These are phyloP conservation scores for Penicillium expansum DNA, from an alignment of 2,329 filamentous ascomycete species.

Conservation along the genomic window DNA sequence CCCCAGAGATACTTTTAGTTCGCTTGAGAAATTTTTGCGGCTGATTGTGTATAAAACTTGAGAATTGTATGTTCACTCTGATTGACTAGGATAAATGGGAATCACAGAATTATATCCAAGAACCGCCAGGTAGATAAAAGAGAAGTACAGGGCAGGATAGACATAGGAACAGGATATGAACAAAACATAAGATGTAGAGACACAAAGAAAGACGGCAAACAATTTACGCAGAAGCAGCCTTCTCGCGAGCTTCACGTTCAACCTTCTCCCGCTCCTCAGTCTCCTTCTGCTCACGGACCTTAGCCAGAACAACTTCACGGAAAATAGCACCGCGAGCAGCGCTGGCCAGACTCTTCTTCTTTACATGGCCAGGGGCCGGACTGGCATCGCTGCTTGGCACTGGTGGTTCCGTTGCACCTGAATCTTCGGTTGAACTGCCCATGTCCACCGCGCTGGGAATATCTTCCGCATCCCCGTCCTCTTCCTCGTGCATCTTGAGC, in stretches of 20 bases:
- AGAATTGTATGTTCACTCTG: conserved; percentile 5
- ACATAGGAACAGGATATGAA: conserved; percentile 7
- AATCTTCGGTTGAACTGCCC: conserved; percentile 52
- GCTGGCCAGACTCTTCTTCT: conserved; percentile 55
- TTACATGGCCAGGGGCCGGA: conserved; percentile 29
- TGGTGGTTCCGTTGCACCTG: conserved; percentile 11
- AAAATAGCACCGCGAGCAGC: conserved; percentile 73
- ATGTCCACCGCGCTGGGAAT: conserved; percentile 58
- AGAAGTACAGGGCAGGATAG: conserved; percentile 14
- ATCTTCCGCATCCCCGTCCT: conserved; percentile 74
- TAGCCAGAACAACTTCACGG: conserved; percentile 88
- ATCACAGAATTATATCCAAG: conserved; percentile 35
- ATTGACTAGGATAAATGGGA: conserved; percentile 26
- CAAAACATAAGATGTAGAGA: conserved; percentile 2
- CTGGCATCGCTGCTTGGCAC: conserved; percentile 23
- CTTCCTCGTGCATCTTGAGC: conserved; percentile 90
- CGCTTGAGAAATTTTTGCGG: too few species aligned
- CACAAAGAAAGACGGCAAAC: not conserved
- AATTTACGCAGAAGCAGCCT: conserved; percentile 26
- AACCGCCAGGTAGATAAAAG: conserved; percentile 12
- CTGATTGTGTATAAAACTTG: too few species aligned
- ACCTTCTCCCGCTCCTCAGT: conserved; percentile 71
- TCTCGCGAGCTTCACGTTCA: conserved; percentile 56
- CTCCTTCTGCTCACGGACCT: conserved; percentile 88
- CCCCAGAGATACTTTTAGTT: too few species aligned